phyloP scores from a whole-genome alignment of 1,284 basidiomycete genomes.

The Golubevia sp. region DNA sequence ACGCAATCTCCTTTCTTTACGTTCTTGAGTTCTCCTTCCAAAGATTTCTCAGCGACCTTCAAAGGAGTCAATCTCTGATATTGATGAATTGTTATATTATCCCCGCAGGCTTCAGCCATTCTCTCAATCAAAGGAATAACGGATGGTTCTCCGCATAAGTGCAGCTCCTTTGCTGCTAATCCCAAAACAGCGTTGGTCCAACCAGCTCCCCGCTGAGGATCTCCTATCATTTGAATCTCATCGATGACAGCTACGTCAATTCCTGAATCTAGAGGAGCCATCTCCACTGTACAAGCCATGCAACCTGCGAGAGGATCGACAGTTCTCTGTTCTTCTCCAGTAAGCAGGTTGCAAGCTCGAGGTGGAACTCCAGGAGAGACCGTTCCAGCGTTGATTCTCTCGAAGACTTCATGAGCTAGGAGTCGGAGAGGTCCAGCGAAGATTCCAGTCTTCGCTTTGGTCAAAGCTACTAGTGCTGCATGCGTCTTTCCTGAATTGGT shows the following conservation, averaged over 20 bases:
- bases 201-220: constrained; percentile 42
- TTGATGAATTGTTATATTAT: constrained; percentile 46
- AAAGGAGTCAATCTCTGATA: constrained; percentile 57
- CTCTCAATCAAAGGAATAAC: constrained; percentile 46
- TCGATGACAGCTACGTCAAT: constrained; percentile 58
- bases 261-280: constrained; percentile 23
- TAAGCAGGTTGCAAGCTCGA: constrained; percentile 52
- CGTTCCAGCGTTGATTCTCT: constrained; percentile 55
- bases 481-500: constrained; percentile 60
- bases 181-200: constrained; percentile 57
- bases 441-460: constrained; percentile 29
- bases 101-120: constrained; percentile 45
- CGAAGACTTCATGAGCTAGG: constrained; percentile 59
- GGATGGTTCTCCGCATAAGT: constrained; percentile 53
- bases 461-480: constrained; percentile 25
- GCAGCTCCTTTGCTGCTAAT: constrained; percentile 52
- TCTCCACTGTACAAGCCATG: constrained; percentile 54
- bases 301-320: constrained; percentile 41
- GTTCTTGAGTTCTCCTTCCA: constrained; percentile 35
- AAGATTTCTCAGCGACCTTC: constrained; percentile 25
- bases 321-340: constrained; percentile 51
- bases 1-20: constrained; percentile 53
- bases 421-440: constrained; percentile 55
- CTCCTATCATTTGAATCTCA: constrained; percentile 61
- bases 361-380: constrained; percentile 42